phyloP scores from a whole-genome alignment of 2,329 filamentous ascomycete genomes.

The Nothophoma quercina region DNA sequence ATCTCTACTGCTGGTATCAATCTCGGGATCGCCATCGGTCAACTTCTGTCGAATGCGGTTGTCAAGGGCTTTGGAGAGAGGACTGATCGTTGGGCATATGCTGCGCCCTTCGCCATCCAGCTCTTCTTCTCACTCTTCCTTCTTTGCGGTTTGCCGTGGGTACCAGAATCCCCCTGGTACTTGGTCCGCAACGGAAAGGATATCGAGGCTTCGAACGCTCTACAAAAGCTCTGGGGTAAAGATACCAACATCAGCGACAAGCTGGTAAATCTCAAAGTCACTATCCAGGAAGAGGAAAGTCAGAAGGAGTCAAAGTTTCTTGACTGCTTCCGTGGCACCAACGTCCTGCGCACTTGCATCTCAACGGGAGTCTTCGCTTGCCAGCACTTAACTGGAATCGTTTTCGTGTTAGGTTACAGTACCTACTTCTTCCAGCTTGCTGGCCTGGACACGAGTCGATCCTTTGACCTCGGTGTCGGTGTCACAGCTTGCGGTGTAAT shows the following conservation, averaged over 20 bases:
- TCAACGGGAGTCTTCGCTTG: slow-evolving; percentile 56
- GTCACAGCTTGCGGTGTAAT: slow-evolving; percentile 70
- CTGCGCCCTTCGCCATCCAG: slow-evolving; percentile 71
- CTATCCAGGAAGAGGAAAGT: slow-evolving; percentile 80
- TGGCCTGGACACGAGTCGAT: slow-evolving; percentile 45
- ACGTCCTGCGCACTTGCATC: slow-evolving; percentile 77
- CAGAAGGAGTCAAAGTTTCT: slow-evolving; percentile 68
- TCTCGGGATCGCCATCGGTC: slow-evolving; percentile 69
- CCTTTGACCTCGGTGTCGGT: slow-evolving; percentile 56
- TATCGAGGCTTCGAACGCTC: slow-evolving; percentile 68
- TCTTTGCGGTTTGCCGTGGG: slow-evolving; percentile 67
- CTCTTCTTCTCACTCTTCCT: slow-evolving; percentile 76
- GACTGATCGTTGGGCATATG: slow-evolving; percentile 65
- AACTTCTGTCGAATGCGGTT: slow-evolving; percentile 60
- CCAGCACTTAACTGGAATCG: slow-evolving; percentile 52
- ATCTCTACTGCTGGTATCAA: slow-evolving; percentile 67
- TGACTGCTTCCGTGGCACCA: slow-evolving; percentile 80
- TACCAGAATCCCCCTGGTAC: slow-evolving; percentile 75
- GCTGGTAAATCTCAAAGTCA: slow-evolving; percentile 67
- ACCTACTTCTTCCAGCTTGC: slow-evolving; percentile 56
- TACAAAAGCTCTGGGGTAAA: slow-evolving; percentile 66
- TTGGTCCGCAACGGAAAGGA: slow-evolving; percentile 68
- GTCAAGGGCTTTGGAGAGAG: slow-evolving; percentile 58
- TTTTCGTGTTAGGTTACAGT: slow-evolving; percentile 50
- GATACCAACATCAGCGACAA: slow-evolving; percentile 45